A percentile compares a stretch with the other conserved stretches of the same genome.
Evolutionary conservation across 176 grass and related monocot species (phyloP).

Genomic region (Oryza meyeriana): DNA sequence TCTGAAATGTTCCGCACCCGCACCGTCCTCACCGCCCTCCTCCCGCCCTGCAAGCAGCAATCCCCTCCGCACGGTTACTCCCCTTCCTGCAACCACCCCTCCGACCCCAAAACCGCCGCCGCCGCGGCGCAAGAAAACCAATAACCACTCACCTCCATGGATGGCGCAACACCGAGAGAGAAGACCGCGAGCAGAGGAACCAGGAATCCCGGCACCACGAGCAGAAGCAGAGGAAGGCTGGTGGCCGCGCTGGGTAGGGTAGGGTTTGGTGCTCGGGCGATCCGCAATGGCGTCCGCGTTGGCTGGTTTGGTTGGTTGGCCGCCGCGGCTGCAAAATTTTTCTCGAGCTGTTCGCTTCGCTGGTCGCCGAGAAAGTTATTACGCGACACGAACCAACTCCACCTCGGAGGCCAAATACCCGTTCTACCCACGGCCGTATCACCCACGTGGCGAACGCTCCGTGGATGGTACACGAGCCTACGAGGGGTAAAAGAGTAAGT

Average conservation of each 20-base stretch:
- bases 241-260: neutral
- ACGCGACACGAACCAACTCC: slow-evolving; percentile 11
- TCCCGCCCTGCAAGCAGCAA: slow-evolving; percentile 17
- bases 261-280: slow-evolving; percentile 15
- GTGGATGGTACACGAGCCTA: no score
- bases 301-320: neutral
- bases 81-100: neutral
- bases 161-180: neutral
- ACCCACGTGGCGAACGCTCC: neutral
- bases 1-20: slow-evolving; percentile 90
- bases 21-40: slow-evolving; percentile 61
- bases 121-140: neutral
- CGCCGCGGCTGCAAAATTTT: slow-evolving; percentile 18
- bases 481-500: neutral
- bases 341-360: slow-evolving; percentile 41
- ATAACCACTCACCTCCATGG: slow-evolving; percentile 46
- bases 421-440: neutral
- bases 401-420: neutral
- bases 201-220: neutral
- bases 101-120: neutral
- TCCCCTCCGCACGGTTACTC: neutral
- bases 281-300: slow-evolving; percentile 29
- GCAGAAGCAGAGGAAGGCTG: neutral
- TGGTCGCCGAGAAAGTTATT: slow-evolving; percentile 32
- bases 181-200: neutral